phyloP scores from a whole-genome alignment of 148 eudicot genomes.

The Fagopyrum homotropicum region DNA sequence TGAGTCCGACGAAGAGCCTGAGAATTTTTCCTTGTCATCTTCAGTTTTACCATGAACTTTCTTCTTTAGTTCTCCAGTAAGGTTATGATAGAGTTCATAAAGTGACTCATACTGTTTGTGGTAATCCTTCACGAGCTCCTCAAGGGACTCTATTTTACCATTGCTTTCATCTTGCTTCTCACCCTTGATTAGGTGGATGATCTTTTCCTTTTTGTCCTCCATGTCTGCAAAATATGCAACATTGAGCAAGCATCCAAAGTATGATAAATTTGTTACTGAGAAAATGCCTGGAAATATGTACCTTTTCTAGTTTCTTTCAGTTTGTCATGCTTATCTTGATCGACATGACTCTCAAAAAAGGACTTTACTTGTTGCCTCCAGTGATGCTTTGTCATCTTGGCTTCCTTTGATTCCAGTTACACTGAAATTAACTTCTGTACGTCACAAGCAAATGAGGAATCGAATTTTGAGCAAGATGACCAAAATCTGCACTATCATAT shows the following conservation, averaged over 20 bases:
- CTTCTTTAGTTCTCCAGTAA: conserved; percentile 63
- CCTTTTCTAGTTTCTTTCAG: conserved; percentile 62
- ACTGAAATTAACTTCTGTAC: not conserved
- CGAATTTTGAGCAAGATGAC: not conserved
- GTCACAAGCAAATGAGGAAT: not conserved
- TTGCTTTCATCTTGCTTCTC: conserved; percentile 28
- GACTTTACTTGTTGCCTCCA: conserved; percentile 36
- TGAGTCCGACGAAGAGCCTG: conserved; percentile 50
- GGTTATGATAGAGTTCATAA: conserved; percentile 65
- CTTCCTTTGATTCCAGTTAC: conserved; percentile 8
- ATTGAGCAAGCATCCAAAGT: not conserved
- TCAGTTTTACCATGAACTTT: conserved; percentile 38
- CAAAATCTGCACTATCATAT: not conserved
- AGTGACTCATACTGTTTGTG: conserved; percentile 70
- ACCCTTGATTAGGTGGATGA: conserved; percentile 43
- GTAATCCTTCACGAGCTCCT: conserved; percentile 58
- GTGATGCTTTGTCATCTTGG: conserved; percentile 53
- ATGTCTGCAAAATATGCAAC: conserved; percentile 36
- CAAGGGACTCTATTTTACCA: conserved; percentile 10
- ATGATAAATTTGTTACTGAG: not conserved
- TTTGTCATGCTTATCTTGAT: conserved; percentile 62
- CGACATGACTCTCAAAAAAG: conserved; percentile 51
- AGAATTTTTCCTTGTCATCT: conserved; percentile 26
- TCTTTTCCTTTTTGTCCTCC: conserved; percentile 53
- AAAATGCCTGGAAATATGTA: conserved; percentile 17